Base-by-base conservation (phyloP, 2,329 filamentous ascomycete genomes). In the Ascochyta pisi region DNA sequence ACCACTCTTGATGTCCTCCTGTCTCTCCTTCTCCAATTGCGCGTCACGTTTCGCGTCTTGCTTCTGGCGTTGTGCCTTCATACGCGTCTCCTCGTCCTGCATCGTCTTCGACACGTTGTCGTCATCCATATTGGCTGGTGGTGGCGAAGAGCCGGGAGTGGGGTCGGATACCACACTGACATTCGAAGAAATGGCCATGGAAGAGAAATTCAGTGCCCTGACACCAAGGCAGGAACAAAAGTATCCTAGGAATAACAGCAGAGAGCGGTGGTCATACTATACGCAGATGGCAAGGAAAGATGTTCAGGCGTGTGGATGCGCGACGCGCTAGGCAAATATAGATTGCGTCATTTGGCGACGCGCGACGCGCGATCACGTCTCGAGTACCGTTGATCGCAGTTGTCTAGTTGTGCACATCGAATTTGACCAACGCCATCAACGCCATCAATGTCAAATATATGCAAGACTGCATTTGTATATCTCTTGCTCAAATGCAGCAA, bases 1-100 rank as follows among this genome's bases (percentile, higher is more conserved):
- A 13, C 80, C 81, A 37, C 76, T 79, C 45, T 78, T 74, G 19
- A 81, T 62, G 42, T 82, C 81, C 42, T 79, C 77, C 57, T 79
- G 73, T 19, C 80, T 74, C 61, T 81, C 75, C 35, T 76, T 75
- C 48, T 77, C 78, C 54, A 82, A 60, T 62, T 78, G 63, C 31
- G 73, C 69, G 22, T 81, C 76, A 39, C 75, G 77, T 67, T 79
- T 79, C 59, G 72, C 74, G 51, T 82, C 79, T 57, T 77, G 67
- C 45, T 78, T 78, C 44, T 76, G 71, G 50, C 79, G 75, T 35
- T 73, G 69, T 40, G 66, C 57, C 19, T 71, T 73, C 77, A 82
- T 81, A 24, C 73, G 70, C 48, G 78, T 75, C 57, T 82, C 80
- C 57, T 83, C 81, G 26, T 67, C 69, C 57, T 77, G 71, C 77